phyloP scores from a whole-genome alignment of 1,284 basidiomycete species.

The Ganoderma sp. region DNA sequence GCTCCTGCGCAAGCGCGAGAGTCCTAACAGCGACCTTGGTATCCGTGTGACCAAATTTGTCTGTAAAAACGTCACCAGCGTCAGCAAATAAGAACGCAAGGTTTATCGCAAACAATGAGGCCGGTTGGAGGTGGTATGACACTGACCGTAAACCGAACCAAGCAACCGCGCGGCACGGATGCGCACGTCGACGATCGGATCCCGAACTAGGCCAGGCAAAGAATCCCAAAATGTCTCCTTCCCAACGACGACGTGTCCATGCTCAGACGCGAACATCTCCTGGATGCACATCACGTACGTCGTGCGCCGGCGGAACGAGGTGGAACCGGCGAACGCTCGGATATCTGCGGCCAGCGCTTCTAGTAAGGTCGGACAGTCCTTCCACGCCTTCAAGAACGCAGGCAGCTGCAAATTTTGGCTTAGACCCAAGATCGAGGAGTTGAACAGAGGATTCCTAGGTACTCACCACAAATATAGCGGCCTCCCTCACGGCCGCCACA shows the following conservation, averaged over 20 bases:
- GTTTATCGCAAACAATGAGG: conserved; percentile 31
- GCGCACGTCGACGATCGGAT: conserved; percentile 86
- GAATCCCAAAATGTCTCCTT: conserved; percentile 67
- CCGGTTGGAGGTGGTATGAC: not conserved
- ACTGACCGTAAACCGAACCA: conserved; percentile 57
- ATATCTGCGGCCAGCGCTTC: conserved; percentile 57
- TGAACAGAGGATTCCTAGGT: conserved; percentile 33
- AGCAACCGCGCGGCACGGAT: conserved; percentile 82
- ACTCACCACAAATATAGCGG: conserved; percentile 70
- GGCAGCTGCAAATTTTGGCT: conserved; percentile 52
- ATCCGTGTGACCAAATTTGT: conserved; percentile 30
- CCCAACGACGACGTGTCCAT: conserved; percentile 48
- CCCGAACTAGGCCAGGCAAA: conserved; percentile 64
- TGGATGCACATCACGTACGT: conserved; percentile 83
- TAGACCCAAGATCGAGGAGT: conserved; percentile 15
- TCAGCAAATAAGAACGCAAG: conserved; percentile 2
- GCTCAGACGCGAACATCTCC: conserved; percentile 55
- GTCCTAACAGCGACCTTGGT: conserved; percentile 29
- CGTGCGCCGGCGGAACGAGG: conserved; percentile 72
- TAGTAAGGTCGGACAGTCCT: conserved; percentile 45
- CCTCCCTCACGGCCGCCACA: conserved; percentile 85
- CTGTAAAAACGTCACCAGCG: conserved; percentile 26
- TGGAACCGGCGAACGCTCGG: conserved; percentile 57
- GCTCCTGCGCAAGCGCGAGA: conserved; percentile 26
- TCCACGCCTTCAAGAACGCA: conserved; percentile 55